Conservation (phyloP, 1,139 yeast species). For the Lodderomyces pseudojiufengensis region DNA sequence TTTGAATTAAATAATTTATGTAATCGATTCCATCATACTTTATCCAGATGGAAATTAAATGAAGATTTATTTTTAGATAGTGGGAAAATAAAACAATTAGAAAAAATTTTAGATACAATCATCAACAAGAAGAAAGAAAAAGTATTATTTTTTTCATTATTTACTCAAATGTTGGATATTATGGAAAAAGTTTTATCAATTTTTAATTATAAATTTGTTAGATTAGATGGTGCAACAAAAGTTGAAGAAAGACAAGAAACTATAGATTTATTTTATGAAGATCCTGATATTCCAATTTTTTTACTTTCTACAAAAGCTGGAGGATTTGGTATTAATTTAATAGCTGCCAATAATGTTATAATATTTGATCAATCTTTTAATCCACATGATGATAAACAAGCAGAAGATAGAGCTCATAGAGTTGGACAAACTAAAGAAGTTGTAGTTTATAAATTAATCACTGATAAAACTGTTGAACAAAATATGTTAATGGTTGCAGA, state of each 20-base stretch:
- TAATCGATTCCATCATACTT: conserved; percentile 62
- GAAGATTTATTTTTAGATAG: conserved; percentile 63
- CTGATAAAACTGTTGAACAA: conserved; percentile 79
- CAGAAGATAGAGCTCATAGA: conserved; percentile 97
- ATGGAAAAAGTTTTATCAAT: conserved; percentile 71
- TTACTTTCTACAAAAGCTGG: conserved; percentile 94
- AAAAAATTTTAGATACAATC: conserved; percentile 56
- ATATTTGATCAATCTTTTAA: conserved; percentile 93
- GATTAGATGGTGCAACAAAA: conserved; percentile 90
- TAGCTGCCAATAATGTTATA: conserved; percentile 90
- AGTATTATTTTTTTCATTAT: conserved; percentile 79
- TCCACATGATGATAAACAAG: conserved; percentile 98
- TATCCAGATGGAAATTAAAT: conserved; percentile 52
- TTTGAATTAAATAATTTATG: conserved; percentile 79
- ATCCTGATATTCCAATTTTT: conserved; percentile 77
- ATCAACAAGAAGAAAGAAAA: conserved; percentile 68
- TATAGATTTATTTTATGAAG: conserved; percentile 85
- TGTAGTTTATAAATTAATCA: conserved; percentile 70
- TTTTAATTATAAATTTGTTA: conserved; percentile 65
- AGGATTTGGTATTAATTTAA: conserved; percentile 94
- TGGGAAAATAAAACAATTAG: conserved; percentile 67
- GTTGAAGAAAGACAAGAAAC: conserved; percentile 92
- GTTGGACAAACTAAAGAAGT: conserved; percentile 95
- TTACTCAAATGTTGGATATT: conserved; percentile 88
- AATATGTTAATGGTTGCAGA: conserved; percentile 83